Conservation (phyloP, 106 monocot genomes). For the Hemerocallis citrina region DNA sequence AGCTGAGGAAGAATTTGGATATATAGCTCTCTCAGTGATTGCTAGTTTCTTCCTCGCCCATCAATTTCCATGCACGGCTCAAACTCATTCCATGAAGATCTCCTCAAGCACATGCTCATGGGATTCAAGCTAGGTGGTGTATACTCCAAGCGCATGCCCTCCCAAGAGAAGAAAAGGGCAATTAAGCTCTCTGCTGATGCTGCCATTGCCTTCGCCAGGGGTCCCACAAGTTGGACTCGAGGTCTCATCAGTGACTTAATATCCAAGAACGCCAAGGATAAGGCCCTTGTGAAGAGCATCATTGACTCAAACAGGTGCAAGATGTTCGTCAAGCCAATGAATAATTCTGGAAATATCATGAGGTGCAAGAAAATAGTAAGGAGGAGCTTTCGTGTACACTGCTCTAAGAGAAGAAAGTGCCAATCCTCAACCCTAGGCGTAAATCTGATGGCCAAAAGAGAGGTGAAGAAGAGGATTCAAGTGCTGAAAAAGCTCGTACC, state of each 20-base stretch:
- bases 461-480: constrained; percentile 45
- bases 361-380: constrained; percentile 24
- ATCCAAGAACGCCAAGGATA: neutral
- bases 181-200: constrained; percentile 50
- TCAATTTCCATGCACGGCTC: constrained; percentile 35
- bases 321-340: neutral
- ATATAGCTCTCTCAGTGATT: neutral
- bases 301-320: neutral
- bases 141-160: constrained; percentile 21
- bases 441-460: constrained; percentile 19
- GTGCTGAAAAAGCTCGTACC: constrained; percentile 54
- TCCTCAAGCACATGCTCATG: constrained; percentile 41
- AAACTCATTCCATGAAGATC: constrained; percentile 31
- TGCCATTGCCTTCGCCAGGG: constrained; percentile 45
- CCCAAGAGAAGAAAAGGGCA: constrained; percentile 45
- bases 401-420: neutral
- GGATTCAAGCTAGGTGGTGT: constrained; percentile 22
- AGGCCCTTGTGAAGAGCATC: neutral
- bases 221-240: constrained; percentile 38
- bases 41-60: neutral
- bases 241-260: constrained; percentile 30
- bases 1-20: neutral
- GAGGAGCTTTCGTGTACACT: constrained; percentile 3
- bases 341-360: neutral
- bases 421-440: neutral